phyloP scores from a whole-genome alignment of 2,329 filamentous ascomycete species.

The Ceratocystis diversiconidia region DNA sequence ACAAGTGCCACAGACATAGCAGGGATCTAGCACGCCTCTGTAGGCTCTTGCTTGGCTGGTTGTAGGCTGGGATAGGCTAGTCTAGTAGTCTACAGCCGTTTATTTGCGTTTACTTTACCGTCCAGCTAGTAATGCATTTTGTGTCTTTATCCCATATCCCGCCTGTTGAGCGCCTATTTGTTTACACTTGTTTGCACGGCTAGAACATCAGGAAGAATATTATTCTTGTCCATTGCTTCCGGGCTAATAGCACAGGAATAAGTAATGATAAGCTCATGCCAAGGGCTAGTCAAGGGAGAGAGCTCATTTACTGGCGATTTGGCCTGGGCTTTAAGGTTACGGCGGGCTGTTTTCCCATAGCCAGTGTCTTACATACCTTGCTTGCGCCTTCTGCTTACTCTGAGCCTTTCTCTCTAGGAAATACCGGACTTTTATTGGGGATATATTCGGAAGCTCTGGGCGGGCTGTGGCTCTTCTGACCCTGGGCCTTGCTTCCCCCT shows the following conservation, averaged over 20 bases:
- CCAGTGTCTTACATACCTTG: neutral
- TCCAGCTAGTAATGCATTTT: no score
- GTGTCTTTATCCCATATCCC: no score
- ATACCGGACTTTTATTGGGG: no score
- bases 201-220: no score
- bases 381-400: neutral
- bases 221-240: no score
- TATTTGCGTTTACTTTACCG: no score
- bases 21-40: neutral
- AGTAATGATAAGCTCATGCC: neutral
- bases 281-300: neutral
- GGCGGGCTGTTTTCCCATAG: neutral
- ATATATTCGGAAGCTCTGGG: neutral
- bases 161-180: no score
- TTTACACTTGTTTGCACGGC: no score
- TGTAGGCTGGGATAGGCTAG: no score
- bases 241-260: neutral
- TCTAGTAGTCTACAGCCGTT: no score
- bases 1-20: conserved; percentile 14
- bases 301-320: neutral
- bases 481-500: neutral
- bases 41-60: neutral
- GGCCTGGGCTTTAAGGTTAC: neutral
- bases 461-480: neutral
- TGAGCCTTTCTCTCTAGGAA: no score